A percentile compares a stretch with the other conserved stretches of the same genome.
Conservation (phyloP, 768 basidiomycete species). For the Trametes cingulata region DNA sequence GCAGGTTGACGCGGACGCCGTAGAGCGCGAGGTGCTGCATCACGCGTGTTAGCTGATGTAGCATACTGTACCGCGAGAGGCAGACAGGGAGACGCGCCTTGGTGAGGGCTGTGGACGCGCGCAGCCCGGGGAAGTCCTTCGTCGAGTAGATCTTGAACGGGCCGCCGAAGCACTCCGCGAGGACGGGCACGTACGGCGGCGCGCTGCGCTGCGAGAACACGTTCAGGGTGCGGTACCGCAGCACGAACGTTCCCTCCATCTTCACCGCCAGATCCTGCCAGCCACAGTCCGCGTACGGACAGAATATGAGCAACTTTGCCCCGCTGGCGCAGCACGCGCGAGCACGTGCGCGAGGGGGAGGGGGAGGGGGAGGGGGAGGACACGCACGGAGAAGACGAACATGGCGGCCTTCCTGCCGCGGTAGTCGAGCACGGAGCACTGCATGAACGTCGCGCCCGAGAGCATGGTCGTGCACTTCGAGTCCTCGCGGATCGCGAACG, state of each 20-base stretch:
- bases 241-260: conserved; percentile 62
- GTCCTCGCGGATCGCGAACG: conserved; percentile 46
- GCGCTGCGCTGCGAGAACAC: conserved; percentile 45
- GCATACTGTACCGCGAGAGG: neutral
- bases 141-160: conserved; percentile 67
- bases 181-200: conserved; percentile 43
- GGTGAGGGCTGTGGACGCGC: conserved; percentile 65
- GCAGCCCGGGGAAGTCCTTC: conserved; percentile 69
- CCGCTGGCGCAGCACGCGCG: neutral
- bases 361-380: conserved; percentile 18
- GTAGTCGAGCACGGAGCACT: conserved; percentile 29
- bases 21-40: conserved; percentile 52
- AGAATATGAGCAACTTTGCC: neutral
- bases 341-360: conserved; percentile 6
- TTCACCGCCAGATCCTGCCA: conserved; percentile 77
- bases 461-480: conserved; percentile 54
- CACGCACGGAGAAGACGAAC: conserved; percentile 63
- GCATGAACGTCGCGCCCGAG: conserved; percentile 57
- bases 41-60: neutral
- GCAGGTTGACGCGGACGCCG: conserved; percentile 59
- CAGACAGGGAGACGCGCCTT: conserved; percentile 43
- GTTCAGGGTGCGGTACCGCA: conserved; percentile 70
- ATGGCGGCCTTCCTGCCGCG: conserved; percentile 56
- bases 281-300: too few species aligned
- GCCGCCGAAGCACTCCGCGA: conserved; percentile 67